A percentile compares a stretch with the other conserved stretches of the same genome.
These are phyloP conservation scores for Naganishia vaughanmartiniae DNA, from an alignment of 768 basidiomycete genomes.

Conservation along the genomic window DNA sequence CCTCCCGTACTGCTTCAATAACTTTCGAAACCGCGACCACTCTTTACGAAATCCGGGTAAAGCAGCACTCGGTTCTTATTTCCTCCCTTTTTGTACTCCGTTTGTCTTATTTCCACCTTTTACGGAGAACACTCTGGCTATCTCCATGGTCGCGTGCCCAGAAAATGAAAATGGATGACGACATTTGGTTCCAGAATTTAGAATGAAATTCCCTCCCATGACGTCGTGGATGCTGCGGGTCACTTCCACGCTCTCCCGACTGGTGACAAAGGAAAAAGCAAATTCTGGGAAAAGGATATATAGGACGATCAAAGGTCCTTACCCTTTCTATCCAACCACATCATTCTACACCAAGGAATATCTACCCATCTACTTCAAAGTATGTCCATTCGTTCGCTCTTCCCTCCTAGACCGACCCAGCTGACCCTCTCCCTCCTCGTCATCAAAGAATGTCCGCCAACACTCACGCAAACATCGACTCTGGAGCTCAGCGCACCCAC, in stretches of 20 bases:
- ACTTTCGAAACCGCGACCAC: too few species aligned
- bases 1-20: too few species aligned
- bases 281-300: background rate
- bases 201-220: background rate
- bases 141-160: too few species aligned
- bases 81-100: too few species aligned
- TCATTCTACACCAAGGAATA: background rate
- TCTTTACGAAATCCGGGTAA: too few species aligned
- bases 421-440: background rate
- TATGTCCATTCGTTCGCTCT: background rate
- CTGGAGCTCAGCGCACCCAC: conserved; percentile 21
- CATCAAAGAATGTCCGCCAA: conserved; percentile 18
- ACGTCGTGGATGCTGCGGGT: background rate
- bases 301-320: background rate
- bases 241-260: background rate
- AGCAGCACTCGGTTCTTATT: too few species aligned
- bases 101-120: too few species aligned
- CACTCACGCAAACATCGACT: conserved; percentile 16
- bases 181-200: background rate
- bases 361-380: background rate
- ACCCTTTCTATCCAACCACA: too few species aligned
- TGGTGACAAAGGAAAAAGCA: background rate
- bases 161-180: too few species aligned
- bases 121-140: too few species aligned
- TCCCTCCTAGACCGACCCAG: background rate